Percentiles rank a stretch among this genome's conserved stretches.
These are phyloP conservation scores for Candida glucosophila DNA, from an alignment of 1,139 yeast genomes.

Conservation along the genomic window DNA sequence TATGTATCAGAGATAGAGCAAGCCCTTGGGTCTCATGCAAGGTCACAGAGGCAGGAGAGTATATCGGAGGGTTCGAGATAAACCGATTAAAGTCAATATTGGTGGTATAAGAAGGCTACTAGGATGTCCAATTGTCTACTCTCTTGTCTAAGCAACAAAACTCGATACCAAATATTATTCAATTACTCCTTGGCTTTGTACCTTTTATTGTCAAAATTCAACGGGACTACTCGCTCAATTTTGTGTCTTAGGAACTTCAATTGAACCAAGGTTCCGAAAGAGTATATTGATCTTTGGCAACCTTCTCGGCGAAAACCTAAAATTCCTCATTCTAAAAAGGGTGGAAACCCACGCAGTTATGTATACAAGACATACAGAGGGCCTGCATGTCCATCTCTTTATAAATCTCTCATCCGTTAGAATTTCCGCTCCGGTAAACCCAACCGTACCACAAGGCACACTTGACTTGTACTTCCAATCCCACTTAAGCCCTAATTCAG, in stretches of 20 bases:
- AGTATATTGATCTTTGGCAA: constrained; percentile 50
- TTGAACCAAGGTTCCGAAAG: constrained; percentile 60
- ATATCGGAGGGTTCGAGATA: constrained; percentile 17
- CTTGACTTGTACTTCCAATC: constrained; percentile 51
- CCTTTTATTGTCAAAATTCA: no score
- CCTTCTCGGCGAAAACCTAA: constrained; percentile 48
- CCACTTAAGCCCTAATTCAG: constrained; percentile 52
- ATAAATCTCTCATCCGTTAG: constrained; percentile 49
- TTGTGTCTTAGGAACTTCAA: constrained; percentile 46
- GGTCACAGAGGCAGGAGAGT: constrained; percentile 90
- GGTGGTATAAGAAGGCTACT: no score
- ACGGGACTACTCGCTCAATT: no score
- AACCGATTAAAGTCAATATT: no score
- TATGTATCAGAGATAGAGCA: constrained; percentile 86
- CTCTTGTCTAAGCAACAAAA: no score
- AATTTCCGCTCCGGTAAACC: constrained; percentile 57
- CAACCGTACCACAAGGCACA: constrained; percentile 59
- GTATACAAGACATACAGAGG: constrained; percentile 56
- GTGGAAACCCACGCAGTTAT: constrained; percentile 54
- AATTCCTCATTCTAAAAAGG: constrained; percentile 52
- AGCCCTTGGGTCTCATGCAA: constrained; percentile 94
- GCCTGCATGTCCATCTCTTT: constrained; percentile 62
- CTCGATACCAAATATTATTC: no score
- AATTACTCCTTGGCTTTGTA: no score
- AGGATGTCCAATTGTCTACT: no score